Base-by-base conservation (phyloP, 306 rosid genomes). In the Ormosia semicastrata region DNA sequence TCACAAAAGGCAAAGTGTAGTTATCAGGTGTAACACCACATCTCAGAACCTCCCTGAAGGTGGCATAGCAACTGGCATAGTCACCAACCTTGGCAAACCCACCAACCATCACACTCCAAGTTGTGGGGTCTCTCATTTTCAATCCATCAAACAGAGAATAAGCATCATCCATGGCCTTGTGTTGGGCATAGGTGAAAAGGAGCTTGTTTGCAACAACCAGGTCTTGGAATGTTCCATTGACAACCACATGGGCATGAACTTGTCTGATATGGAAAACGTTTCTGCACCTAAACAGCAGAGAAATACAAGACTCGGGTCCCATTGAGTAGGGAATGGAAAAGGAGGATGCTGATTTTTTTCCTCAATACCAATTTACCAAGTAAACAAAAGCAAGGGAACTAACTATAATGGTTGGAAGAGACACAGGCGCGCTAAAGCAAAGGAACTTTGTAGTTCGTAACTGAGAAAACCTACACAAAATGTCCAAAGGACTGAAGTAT, bases 51-150 rank as follows among this genome's bases (percentile, higher is more conserved):
- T 89, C 91, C 90, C 91, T 92, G 46, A 92, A 88, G 66, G 84
- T 87, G 32, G 78, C 50, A 85, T 90, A 89, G 60, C 91, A 88
- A 72, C 67, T 79, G 2, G 9, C 12, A 44, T 77, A 69, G 84
- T 92, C 95, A 40, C 94, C 89, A 71, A 36, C 69, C 77, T 90
- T 92, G 7, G 92, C 82, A 86, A 84, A 92, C 73, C 93, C 93
- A 86, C 94, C 91, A 79, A 90, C 71, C 85, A 92, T 89, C 54
- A 90, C 82, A 75, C 94, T 91, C 90, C 94, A 92, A 84, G 88
- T 81, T 7, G 78, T 85, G 36, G 92, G 68, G 78, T 90, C 87
- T 82, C 81, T 92, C 37, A 60, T 73, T 12, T 43, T 17, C 93
- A 94, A 87, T 46, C 33, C 78, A 54, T 67, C 81, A 78, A 94